Evolutionary conservation across 176 grass and related monocot species (phyloP).

Genomic region (maize (Zea mays)): Zm-B73-REFERENCE-NAM-5.0 NC_050104.1:149322501-149323000

Average conservation of each 20-base stretch:
- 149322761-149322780: background rate
- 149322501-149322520: slow-evolving; percentile 99
- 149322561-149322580: slow-evolving; percentile 81
- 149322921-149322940: slow-evolving; percentile 45
- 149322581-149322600: slow-evolving; percentile 69
- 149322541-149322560: slow-evolving; percentile 83
- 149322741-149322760: background rate
- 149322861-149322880: slow-evolving; percentile 36
- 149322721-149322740: too few relatives aligned
- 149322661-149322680: slow-evolving; percentile 99
- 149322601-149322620: slow-evolving; percentile 99
- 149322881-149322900: slow-evolving; percentile 24
- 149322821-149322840: slow-evolving; percentile 34
- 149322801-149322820: background rate
- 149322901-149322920: slow-evolving; percentile 1
- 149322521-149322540: slow-evolving; percentile 75
- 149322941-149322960: slow-evolving; percentile 57
- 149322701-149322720: background rate
- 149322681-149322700: slow-evolving; percentile 35
- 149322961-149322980: slow-evolving; percentile 46
- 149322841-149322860: slow-evolving; percentile 40
- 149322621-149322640: slow-evolving; percentile 97
- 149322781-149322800: background rate
- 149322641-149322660: slow-evolving; percentile 94
- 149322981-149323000: slow-evolving; percentile 39